These are phyloP conservation scores for Penicillium sp. DNA, from an alignment of 2,329 filamentous ascomycete genomes.

Conservation along the genomic window DNA sequence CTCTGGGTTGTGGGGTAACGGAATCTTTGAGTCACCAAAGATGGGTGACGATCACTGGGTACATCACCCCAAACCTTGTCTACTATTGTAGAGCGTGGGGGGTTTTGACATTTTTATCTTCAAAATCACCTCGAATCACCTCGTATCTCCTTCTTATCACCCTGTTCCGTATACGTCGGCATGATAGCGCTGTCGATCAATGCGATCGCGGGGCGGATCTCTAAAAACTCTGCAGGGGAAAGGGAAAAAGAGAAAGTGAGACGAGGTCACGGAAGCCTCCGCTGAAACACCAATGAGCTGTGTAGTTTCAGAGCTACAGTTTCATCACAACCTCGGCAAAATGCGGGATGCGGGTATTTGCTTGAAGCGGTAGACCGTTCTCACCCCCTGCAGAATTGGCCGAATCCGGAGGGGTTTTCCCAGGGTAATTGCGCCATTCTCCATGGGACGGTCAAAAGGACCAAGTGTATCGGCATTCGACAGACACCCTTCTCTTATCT, in stretches of 20 bases:
- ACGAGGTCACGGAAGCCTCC: conserved; percentile 2
- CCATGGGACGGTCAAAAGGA: conserved; percentile 14
- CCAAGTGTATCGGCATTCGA: not conserved
- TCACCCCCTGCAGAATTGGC: conserved; percentile 12
- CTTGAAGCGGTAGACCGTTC: not conserved
- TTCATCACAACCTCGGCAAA: conserved; percentile 15
- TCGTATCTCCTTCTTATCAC: too few species aligned
- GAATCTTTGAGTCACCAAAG: conserved; percentile 2
- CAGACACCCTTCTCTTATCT: not conserved
- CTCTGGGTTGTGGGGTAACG: conserved; percentile 13
- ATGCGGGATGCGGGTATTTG: conserved; percentile 22
- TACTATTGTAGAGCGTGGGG: conserved; percentile 4
- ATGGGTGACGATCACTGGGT: conserved; percentile 14
- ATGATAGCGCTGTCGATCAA: conserved; percentile 11
- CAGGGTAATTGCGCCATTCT: conserved; percentile 18
- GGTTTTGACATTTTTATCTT: too few species aligned
- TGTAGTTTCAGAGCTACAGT: not conserved
- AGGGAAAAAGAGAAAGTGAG: conserved; percentile 5
- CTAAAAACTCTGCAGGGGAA: conserved; percentile 2
- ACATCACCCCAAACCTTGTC: conserved; percentile 9
- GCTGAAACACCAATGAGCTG: conserved; percentile 2
- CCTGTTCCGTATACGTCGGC: too few species aligned
- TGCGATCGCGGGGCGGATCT: conserved; percentile 14
- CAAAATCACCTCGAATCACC: too few species aligned
- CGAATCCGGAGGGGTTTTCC: conserved; percentile 17